Conservation (phyloP, 192 early-diverging fungal species). For the Podila clonocystis region DNA sequence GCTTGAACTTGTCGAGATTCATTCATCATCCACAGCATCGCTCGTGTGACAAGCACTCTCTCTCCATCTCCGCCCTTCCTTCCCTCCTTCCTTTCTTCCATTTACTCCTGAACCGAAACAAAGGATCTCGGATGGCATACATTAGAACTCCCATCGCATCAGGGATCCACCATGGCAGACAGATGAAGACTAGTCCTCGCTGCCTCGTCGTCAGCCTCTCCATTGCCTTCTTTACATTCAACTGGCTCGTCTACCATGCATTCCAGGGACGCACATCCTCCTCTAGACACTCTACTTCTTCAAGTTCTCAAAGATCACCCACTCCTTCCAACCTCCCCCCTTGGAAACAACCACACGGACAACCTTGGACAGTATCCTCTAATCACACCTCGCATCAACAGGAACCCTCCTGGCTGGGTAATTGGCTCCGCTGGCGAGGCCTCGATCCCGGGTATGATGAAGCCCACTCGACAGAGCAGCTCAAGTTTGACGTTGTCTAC, state of each 20-base stretch:
- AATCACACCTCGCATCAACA: background rate
- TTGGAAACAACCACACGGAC: background rate
- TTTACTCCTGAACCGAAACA: background rate
- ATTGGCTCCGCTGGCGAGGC: constrained; percentile 47
- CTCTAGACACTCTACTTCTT: background rate
- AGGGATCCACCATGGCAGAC: constrained; percentile 2
- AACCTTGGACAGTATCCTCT: background rate
- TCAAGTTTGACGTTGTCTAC: constrained; percentile 45
- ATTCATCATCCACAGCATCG: background rate
- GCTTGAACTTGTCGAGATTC: background rate
- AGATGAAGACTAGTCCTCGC: constrained; percentile 7
- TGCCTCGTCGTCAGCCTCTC: constrained; percentile 39
- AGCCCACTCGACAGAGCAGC: background rate
- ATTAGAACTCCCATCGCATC: constrained; percentile 20
- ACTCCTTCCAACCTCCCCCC: background rate
- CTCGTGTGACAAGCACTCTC: background rate
- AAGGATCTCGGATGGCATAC: constrained; percentile 20
- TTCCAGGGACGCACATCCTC: constrained; percentile 3
- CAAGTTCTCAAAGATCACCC: background rate
- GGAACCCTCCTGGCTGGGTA: constrained; percentile 10
- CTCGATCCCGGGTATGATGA: constrained; percentile 15
- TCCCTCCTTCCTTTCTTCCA: background rate
- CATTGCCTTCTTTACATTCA: constrained; percentile 35
- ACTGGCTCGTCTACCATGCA: constrained; percentile 25
- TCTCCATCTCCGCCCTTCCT: background rate